phyloP scores from a whole-genome alignment of 2,329 filamentous ascomycete genomes.

The Colletotrichum costaricense region DNA sequence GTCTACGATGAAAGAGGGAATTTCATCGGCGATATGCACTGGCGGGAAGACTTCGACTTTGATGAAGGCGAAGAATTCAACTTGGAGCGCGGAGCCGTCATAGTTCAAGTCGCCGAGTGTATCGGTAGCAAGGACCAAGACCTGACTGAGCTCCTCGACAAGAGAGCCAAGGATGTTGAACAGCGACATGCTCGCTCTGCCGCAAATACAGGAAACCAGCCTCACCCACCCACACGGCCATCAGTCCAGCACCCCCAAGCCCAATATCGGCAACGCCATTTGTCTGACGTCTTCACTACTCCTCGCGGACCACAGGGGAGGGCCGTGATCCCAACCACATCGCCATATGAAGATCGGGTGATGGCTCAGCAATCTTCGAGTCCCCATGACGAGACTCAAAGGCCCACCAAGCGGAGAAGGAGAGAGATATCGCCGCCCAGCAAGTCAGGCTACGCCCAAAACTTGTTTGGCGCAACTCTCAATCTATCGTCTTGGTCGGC shows the following conservation, averaged over 20 bases:
- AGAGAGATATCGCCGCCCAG: conserved; percentile 50
- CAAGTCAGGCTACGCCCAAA: conserved; percentile 62
- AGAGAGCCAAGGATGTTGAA: conserved; percentile 69
- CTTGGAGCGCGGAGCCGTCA: conserved; percentile 78
- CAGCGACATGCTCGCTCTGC: conserved; percentile 53
- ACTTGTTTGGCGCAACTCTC: conserved; percentile 60
- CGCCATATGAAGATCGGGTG: conserved; percentile 73
- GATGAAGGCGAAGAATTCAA: conserved; percentile 85
- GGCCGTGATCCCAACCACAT: conserved; percentile 65
- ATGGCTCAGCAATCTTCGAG: conserved; percentile 39
- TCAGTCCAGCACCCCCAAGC: conserved; percentile 28
- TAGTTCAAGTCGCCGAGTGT: conserved; percentile 84
- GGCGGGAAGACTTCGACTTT: conserved; percentile 75
- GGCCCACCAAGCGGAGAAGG: conserved; percentile 54
- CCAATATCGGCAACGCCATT: conserved; percentile 53
- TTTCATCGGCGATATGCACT: conserved; percentile 87
- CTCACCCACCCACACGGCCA: conserved; percentile 38
- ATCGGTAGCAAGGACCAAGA: conserved; percentile 82
- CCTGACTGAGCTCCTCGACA: conserved; percentile 79
- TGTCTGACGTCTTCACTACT: conserved; percentile 69
- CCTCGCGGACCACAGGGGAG: conserved; percentile 56
- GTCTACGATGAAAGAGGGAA: conserved; percentile 86
- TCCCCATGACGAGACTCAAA: conserved; percentile 39
- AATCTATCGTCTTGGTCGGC: conserved; percentile 44
- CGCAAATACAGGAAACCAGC: conserved; percentile 39